Evolutionary conservation across 257 asterid genomes (phyloP).

Genomic region (Jaltomata sinuosa): DNA sequence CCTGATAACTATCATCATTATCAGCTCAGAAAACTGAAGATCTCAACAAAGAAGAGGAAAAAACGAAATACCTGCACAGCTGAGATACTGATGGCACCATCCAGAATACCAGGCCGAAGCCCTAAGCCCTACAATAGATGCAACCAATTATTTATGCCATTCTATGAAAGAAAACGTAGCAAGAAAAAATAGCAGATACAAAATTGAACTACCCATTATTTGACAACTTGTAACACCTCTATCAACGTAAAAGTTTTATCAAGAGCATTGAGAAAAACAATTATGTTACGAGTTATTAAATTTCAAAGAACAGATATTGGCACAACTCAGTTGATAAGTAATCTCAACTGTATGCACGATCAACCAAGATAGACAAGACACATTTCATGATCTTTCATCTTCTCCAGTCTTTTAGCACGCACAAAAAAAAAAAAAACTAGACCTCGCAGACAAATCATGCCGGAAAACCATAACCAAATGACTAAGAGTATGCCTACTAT

Average conservation of each 20-base stretch:
- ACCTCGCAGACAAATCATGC: background rate
- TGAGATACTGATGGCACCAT: constrained; percentile 97
- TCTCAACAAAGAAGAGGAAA: background rate
- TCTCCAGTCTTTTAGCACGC: background rate
- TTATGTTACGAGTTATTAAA: background rate
- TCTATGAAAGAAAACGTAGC: background rate
- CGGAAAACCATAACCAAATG: background rate
- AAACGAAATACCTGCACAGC: constrained; percentile 82
- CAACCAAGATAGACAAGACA: background rate
- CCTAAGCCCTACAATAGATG: constrained; percentile 63
- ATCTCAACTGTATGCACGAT: background rate
- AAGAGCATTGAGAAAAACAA: background rate
- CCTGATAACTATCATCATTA: background rate
- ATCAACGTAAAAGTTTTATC: background rate
- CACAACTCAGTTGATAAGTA: background rate
- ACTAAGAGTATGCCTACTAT: background rate
- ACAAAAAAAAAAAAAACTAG: background rate
- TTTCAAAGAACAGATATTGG: background rate
- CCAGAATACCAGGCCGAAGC: constrained; percentile 79
- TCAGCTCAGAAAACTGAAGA: background rate
- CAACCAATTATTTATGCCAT: background rate
- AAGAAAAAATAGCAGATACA: background rate
- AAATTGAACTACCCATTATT: background rate
- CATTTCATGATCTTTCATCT: background rate
- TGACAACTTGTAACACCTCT: background rate